Conservation (phyloP, 2,329 filamentous ascomycete genomes). For the Calonectria honghensis region DNA sequence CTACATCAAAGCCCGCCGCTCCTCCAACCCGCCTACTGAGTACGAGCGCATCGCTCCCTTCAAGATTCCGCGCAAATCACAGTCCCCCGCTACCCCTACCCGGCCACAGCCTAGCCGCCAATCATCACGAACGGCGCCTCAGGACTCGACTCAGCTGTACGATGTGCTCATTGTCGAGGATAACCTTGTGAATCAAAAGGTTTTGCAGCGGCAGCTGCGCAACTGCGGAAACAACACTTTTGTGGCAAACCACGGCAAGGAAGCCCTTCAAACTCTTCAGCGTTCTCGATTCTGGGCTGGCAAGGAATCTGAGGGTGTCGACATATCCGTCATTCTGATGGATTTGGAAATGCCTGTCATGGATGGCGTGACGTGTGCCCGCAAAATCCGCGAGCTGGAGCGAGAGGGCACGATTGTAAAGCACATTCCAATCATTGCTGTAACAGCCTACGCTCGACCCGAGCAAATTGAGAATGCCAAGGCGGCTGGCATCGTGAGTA, state of each 20-base stretch:
- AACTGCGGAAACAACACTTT: constrained; percentile 76
- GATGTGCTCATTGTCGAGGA: constrained; percentile 81
- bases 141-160: constrained; percentile 60
- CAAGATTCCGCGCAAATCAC: constrained; percentile 59
- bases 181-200: constrained; percentile 80
- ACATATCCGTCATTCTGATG: constrained; percentile 83
- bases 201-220: constrained; percentile 77
- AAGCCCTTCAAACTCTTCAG: constrained; percentile 75
- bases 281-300: constrained; percentile 74
- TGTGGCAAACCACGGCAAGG: constrained; percentile 79
- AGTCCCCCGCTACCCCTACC: constrained; percentile 43
- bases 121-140: constrained; percentile 38
- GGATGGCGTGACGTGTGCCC: constrained; percentile 85
- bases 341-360: constrained; percentile 90
- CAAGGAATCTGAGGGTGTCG: constrained; percentile 66
- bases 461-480: constrained; percentile 84
- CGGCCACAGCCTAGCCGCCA: constrained; percentile 47
- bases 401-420: constrained; percentile 74
- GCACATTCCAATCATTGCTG: constrained; percentile 87
- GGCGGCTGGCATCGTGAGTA: constrained; percentile 81
- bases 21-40: constrained; percentile 62
- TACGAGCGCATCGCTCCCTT: constrained; percentile 61
- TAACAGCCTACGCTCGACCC: constrained; percentile 86
- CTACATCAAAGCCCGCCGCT: constrained; percentile 82
- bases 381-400: constrained; percentile 81